These are phyloP conservation scores for Penicillium pulvis DNA, from an alignment of 495 filamentous ascomycete genomes.

Conservation along the genomic window DNA sequence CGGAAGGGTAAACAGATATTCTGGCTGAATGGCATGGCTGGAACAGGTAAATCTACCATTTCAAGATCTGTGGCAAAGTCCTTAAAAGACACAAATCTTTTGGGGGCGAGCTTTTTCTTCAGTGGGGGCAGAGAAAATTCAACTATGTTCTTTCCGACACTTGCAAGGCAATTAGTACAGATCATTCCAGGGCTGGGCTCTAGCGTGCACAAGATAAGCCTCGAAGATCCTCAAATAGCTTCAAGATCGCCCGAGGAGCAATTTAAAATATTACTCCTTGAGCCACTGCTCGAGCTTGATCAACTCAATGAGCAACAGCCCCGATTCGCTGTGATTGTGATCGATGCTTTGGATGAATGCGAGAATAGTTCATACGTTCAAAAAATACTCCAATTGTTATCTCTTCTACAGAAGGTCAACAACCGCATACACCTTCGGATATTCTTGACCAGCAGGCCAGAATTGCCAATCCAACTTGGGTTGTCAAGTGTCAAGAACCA, in stretches of 20 bases:
- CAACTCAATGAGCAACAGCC: neutral
- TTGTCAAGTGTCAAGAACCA: neutral
- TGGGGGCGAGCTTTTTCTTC: conserved; percentile 40
- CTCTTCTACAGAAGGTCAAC: neutral
- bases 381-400: conserved; percentile 17
- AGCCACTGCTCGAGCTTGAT: conserved; percentile 29
- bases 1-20: too few relatives aligned
- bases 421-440: conserved; percentile 21
- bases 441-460: conserved; percentile 37
- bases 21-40: too few relatives aligned
- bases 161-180: conserved; percentile 42
- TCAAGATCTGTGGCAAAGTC: too few relatives aligned
- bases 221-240: conserved; percentile 33
- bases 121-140: conserved; percentile 44
- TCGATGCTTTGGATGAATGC: conserved; percentile 60
- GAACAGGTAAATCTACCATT: too few relatives aligned
- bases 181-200: conserved; percentile 24
- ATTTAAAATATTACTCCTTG: conserved; percentile 46
- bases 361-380: conserved; percentile 13
- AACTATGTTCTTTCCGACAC: conserved; percentile 43
- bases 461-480: neutral
- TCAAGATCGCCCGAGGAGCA: conserved; percentile 21
- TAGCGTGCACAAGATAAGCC: conserved; percentile 36
- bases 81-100: too few relatives aligned
- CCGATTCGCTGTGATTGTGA: conserved; percentile 34